Evolutionary conservation across 495 filamentous ascomycete species (phyloP), one percentile per base, ranked within the genome.

Genomic region (Chlorociboria aeruginascens): DNA sequence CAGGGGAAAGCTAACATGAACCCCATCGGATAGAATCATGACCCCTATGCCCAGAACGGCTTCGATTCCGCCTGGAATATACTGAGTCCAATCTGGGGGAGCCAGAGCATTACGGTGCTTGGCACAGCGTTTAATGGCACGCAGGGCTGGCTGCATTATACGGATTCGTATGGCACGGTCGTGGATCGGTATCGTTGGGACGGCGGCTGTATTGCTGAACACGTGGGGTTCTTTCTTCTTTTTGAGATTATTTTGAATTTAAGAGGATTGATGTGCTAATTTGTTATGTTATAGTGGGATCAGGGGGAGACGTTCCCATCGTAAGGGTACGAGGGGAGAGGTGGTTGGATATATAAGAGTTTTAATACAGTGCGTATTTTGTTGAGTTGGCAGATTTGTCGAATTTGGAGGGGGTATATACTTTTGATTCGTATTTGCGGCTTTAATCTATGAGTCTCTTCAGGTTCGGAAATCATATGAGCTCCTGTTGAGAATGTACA

Each of bases 181-280:
- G 65, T 68, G 3, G 65, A 68, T 52, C 49, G 62, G 39, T 68
- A 53, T 45, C 48, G 63, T 7, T 68, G 64, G 65, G 65, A 65
- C 12, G 58, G 46, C 25, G 64, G 64, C 1, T 68, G 65, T 45
- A 68, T 68, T 47, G 62, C 52, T 38, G 64, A 68, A 40, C 65
- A 68, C 53, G 65, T 68, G 54, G 32, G 65, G n/a, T n/a, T n/a
- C n/a, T n/a, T n/a, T 65, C 28, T 12, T 31, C 32, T 46, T 12
- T 16, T 17, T 2, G 1, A 2, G 12, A 25, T 34, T 12, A 2
- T 34, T n/a, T 46, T 3, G 35, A 30, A 6, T n/a, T 46, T 3
- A 46, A 30, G 11, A 14, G 3, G 3, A 17, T 29, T 20, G 8
- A 34, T 40, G 12, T 34, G 6, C 16, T 17, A 17, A 2, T 9